Evolutionary conservation across 2,329 filamentous ascomycete genomes (phyloP), one percentile per base, ranked within the genome.

Genomic region (Phyllosticta citribraziliensis): DNA sequence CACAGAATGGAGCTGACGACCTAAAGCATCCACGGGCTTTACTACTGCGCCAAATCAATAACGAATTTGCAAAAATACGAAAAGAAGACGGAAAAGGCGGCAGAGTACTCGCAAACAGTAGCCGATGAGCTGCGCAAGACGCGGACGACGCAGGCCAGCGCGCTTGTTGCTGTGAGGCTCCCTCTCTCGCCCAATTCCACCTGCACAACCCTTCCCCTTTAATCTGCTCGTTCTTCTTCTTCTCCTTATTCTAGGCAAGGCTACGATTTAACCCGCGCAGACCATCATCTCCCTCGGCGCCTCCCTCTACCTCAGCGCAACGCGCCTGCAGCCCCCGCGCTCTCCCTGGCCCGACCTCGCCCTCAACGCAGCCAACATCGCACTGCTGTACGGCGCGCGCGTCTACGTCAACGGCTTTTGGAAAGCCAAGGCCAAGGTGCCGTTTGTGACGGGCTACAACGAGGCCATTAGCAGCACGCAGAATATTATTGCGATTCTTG

Each of bases 381-480:
- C 55, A 1, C 63, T 69, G 24, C 57, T 64, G 0, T 47, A 47
- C 40, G 40, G 40, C 40, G 62, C 71, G 2, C 63, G 68, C 14
- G 56, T 53, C 0, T 70, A 74, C 58, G 71, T 74, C 65, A 65
- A 65, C 2, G 62, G 58, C 0, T 74, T 73, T 62, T 74, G 72
- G 73, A 70, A 70, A 55, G 67, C 68, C 14, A 65, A 62, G 52
- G 66, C 67, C 3, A 67, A 68, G 25, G 64, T 75, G 1, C 73
- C 73, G 17, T 70, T 75, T 55, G 65, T 74, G 1, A 63, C 70
- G 52, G 68, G 69, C 10, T 75, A 71, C 64, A 75, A 75, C 59
- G 68, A 73, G 53, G 73, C 73, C 2, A 67, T 75, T 35, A 55
- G 60, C 33, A 53, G 51, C 1, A 62, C 60, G 11, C 20, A 24